phyloP scores from a whole-genome alignment of 2,329 filamentous ascomycete genomes.

The Emergomyces orientalis region DNA sequence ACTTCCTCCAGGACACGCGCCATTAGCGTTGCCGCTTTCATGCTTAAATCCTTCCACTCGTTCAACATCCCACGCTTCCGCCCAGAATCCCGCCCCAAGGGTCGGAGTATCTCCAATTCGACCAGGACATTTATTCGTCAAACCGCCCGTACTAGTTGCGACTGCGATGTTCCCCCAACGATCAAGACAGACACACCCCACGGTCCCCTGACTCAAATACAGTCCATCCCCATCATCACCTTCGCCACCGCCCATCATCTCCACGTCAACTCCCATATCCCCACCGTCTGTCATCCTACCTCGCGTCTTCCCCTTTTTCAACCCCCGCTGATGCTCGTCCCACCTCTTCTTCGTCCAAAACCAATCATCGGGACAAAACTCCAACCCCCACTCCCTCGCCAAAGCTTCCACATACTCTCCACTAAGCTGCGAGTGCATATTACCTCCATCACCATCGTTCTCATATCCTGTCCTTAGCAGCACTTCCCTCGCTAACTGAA shows the following conservation, averaged over 20 bases:
- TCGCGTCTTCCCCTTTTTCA: slow-evolving; percentile 27
- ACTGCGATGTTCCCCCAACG: slow-evolving; percentile 61
- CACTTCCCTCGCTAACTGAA: slow-evolving; percentile 62
- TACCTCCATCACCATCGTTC: slow-evolving; percentile 39
- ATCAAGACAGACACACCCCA: slow-evolving; percentile 74
- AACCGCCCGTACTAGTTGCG: slow-evolving; percentile 59
- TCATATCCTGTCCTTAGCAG: slow-evolving; percentile 45
- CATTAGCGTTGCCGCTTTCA: neutral
- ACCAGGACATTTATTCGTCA: slow-evolving; percentile 83
- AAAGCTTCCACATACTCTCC: slow-evolving; percentile 60
- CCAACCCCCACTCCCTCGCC: slow-evolving; percentile 53
- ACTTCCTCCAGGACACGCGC: neutral
- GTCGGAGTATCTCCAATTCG: slow-evolving; percentile 80
- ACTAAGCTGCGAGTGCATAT: slow-evolving; percentile 56
- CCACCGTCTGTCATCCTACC: slow-evolving; percentile 10
- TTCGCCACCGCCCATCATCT: slow-evolving; percentile 25
- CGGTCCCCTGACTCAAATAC: slow-evolving; percentile 67
- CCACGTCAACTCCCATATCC: slow-evolving; percentile 17
- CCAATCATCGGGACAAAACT: slow-evolving; percentile 59
- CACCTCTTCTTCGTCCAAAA: slow-evolving; percentile 71
- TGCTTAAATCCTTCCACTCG: neutral
- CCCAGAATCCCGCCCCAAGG: slow-evolving; percentile 80
- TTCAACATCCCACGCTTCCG: slow-evolving; percentile 64
- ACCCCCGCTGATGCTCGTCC: slow-evolving; percentile 63
- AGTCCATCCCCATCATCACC: slow-evolving; percentile 47